phyloP scores from a whole-genome alignment of 2,329 filamentous ascomycete genomes.

The Penicillium sp. region DNA sequence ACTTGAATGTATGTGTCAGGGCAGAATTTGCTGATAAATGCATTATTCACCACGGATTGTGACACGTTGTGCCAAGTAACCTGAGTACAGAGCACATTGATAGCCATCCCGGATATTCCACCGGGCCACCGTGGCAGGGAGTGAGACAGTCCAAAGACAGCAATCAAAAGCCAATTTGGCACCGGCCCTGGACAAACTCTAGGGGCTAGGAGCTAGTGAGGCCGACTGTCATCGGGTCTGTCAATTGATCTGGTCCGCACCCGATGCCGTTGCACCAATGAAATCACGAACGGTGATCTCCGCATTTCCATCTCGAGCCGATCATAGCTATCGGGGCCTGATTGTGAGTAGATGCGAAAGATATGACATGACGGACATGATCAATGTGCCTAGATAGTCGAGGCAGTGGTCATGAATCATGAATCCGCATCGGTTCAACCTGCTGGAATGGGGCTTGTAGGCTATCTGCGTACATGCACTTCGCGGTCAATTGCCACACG shows the following conservation, averaged over 20 bases:
- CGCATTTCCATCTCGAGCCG: background rate
- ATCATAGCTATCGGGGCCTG: too few relatives aligned
- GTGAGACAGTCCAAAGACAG: too few relatives aligned
- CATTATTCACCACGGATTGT: too few relatives aligned
- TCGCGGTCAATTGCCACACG: background rate
- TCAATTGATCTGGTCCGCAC: slow-evolving; percentile 1
- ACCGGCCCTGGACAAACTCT: too few relatives aligned
- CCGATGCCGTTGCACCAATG: background rate
- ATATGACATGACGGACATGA: background rate
- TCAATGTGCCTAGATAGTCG: background rate
- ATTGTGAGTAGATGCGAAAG: background rate
- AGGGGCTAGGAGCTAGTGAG: too few relatives aligned
- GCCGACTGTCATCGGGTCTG: background rate
- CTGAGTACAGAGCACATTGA: too few relatives aligned
- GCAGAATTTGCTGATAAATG: too few relatives aligned
- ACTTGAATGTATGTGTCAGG: too few relatives aligned
- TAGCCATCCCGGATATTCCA: too few relatives aligned
- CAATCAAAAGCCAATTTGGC: too few relatives aligned
- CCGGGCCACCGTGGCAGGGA: too few relatives aligned
- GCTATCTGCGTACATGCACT: background rate
- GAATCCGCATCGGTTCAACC: background rate
- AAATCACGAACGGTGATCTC: background rate
- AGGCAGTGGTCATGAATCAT: background rate
- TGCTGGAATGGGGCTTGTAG: background rate
- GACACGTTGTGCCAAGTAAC: too few relatives aligned